Conservation (phyloP, 441 rosid genomes). For the Croton laevigatus region DNA sequence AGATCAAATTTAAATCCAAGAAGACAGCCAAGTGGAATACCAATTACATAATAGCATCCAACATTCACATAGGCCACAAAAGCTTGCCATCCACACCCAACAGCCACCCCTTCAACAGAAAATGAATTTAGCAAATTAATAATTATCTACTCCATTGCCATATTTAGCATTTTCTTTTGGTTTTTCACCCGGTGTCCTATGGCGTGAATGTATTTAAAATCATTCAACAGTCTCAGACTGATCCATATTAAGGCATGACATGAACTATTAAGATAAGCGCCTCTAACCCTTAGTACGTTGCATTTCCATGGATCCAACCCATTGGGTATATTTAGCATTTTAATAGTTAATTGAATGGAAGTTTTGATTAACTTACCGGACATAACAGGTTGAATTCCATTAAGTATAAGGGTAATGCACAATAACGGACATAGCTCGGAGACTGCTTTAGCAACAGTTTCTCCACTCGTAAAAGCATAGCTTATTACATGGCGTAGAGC, state of each 20-base stretch:
- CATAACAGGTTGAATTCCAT: constrained; percentile 58
- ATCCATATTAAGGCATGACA: too few relatives aligned
- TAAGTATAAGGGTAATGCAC: constrained; percentile 46
- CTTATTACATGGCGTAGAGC: constrained; percentile 45
- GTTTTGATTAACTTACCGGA: constrained; percentile 4
- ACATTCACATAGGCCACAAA: constrained; percentile 54
- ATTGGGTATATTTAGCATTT: too few relatives aligned
- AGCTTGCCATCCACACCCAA: constrained; percentile 74
- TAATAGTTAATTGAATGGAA: too few relatives aligned
- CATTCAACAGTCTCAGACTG: too few relatives aligned
- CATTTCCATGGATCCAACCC: too few relatives aligned
- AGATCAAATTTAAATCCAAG: constrained; percentile 41
- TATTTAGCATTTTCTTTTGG: too few relatives aligned
- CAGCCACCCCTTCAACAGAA: constrained; percentile 41
- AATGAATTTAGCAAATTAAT: too few relatives aligned
- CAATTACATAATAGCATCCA: constrained; percentile 53
- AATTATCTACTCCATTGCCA: too few relatives aligned
- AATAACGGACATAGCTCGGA: constrained; percentile 46
- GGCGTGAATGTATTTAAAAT: too few relatives aligned
- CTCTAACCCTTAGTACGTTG: too few relatives aligned
- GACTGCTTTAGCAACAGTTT: constrained; percentile 44
- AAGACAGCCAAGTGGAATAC: constrained; percentile 45
- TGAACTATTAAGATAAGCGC: too few relatives aligned
- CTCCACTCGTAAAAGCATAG: constrained; percentile 50
- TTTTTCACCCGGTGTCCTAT: too few relatives aligned